Evolutionary conservation across 2,329 filamentous ascomycete genomes (phyloP).

Genomic region (Xenoacremonium recifei): DNA sequence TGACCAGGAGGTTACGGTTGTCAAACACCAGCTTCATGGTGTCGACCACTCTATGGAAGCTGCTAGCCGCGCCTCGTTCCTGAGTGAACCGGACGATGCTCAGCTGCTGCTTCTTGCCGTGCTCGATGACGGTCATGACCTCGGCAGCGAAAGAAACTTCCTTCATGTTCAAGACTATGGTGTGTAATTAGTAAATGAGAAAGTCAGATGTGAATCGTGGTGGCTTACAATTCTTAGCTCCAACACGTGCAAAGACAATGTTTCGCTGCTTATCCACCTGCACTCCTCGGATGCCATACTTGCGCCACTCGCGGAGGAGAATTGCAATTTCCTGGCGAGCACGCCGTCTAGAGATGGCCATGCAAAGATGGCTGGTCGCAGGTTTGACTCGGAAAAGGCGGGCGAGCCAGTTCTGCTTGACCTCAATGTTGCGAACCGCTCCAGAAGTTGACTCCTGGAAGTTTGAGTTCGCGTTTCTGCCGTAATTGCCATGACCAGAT

Average conservation of each 20-base stretch:
- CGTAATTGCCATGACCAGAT: constrained; percentile 11
- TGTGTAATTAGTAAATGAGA: constrained; percentile 18
- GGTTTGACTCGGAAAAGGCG: constrained; percentile 89
- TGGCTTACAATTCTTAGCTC: constrained; percentile 71
- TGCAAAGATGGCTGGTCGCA: constrained; percentile 70
- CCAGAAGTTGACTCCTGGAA: constrained; percentile 36
- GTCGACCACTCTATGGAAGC: constrained; percentile 80
- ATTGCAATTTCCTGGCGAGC: constrained; percentile 75
- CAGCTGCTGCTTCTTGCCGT: constrained; percentile 72
- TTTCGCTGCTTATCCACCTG: constrained; percentile 76
- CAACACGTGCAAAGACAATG: constrained; percentile 76
- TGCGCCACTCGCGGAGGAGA: constrained; percentile 75
- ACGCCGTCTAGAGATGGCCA: constrained; percentile 65
- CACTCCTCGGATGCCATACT: constrained; percentile 78
- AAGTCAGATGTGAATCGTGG: neutral
- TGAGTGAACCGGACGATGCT: constrained; percentile 85
- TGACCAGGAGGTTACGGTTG: constrained; percentile 64
- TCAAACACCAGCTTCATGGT: constrained; percentile 69
- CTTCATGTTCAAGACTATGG: constrained; percentile 72
- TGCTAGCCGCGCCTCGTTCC: constrained; percentile 86
- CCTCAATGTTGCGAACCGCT: constrained; percentile 55
- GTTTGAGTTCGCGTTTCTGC: constrained; percentile 17
- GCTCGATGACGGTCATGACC: constrained; percentile 85
- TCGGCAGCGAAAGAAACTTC: constrained; percentile 86
- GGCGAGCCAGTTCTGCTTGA: constrained; percentile 82